Base-by-base conservation (phyloP, 1,284 basidiomycete genomes). In the Puccinia hordei region DNA sequence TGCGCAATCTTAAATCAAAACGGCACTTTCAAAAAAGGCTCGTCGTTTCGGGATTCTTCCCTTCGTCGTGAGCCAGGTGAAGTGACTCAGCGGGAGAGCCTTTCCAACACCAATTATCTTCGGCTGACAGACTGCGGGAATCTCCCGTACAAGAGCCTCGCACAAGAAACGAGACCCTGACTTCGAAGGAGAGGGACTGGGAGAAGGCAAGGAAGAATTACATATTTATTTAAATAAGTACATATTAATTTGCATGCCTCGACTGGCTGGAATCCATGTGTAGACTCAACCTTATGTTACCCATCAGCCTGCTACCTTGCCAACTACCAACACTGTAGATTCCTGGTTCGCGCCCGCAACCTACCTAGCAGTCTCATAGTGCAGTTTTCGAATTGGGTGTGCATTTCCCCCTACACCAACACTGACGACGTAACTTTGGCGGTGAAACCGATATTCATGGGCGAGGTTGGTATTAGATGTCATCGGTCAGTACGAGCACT, bases 361-460 rank as follows among this genome's bases (percentile, higher is more conserved):
- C n/a, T n/a, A n/a, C 46, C 46, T 19, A 49, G 46, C 46, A 15
- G 13, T 49, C n/a, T n/a, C n/a, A 15, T 49, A 41, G 38, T 41
- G 38, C 6, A 49, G 46, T 13, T 2, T 2, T 8, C 13, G 13
- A 49, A 5, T 15, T 49, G 46, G 10, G 46, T 13, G 46, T 49
- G 53, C 19, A 19, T 55, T 24, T 12, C 24, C 53, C 24, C 53
- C 53, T n/a, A n/a, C 53, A 8, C 3, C 1, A 27, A 55, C 53
- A n/a, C 24, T 55, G 53, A 55, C 53, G 53, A 24, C n/a, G n/a
- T 24, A 9, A 24, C 22, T 33, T 41, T 63, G 1, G 33, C 61
- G 33, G 33, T 24, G 61, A 65, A 65, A 65, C 61, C 53, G n/a
- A 55, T 55, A 65, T 66, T 4, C 12, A 12, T 41, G 63, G 24